Base-by-base conservation (phyloP, 2,329 filamentous ascomycete species). In the Fusarium chuoi region DNA sequence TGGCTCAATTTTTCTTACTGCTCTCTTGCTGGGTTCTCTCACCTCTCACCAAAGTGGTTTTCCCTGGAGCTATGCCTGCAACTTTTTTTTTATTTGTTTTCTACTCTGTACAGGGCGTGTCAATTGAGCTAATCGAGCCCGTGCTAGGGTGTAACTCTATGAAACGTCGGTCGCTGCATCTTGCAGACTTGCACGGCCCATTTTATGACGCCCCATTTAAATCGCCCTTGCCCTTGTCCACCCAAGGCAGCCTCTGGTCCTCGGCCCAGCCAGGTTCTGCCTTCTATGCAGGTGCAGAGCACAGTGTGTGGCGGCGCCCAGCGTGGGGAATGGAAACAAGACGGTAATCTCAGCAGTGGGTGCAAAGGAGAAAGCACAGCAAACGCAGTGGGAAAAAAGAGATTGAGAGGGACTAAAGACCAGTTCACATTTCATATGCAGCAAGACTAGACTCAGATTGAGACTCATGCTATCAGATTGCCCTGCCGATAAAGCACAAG, bases 251-350 rank as follows among this genome's bases (percentile, higher is more conserved):
- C 59, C 51, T 64, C 65, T 74, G 74, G 69, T 75, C 71, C 76
- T 76, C 68, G 74, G 72, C 70, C 65, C 70, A 75, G 74, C 67
- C 66, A 75, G 69, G 71, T 71, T 56, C 54, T 76, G 68, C 64
- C 56, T 75, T 70, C 64, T 66, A 75, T 76, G 73, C 71, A 77
- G 69, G 65, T 73, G 66, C 61, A 75, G 60, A 65, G 77, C 74
- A 77, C 74, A 74, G 77, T 77, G 74, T 68, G 74, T 75, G 74
- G 75, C 73, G 69, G 41, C 61, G 57, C 51, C 38, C 51, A 70
- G 57, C 74, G 75, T 78, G 76, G 76, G 77, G 77, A 78, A 78
- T 78, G 76, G 77, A 77, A 78, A 78, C 77, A 78, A 78, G 70
- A 78, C 76, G 70, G 70, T 77, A 78, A 78, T 78, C 77, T 78